A percentile compares a stretch with the other conserved stretches of the same genome.
Evolutionary conservation across 495 filamentous ascomycete genomes (phyloP).

Genomic region (Annulohypoxylon bovei): DNA sequence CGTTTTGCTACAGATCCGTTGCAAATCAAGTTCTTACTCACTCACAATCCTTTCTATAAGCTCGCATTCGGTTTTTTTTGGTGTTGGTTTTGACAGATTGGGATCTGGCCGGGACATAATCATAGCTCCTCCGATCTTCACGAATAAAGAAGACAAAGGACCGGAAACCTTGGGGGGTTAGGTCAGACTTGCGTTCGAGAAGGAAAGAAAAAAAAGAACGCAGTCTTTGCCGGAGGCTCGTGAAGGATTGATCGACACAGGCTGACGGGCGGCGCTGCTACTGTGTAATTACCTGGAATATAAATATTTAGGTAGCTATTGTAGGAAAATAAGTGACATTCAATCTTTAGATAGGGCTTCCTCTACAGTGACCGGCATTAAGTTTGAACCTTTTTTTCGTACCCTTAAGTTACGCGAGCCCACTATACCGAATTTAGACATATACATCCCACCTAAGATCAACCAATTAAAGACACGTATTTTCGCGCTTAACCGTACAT

Average conservation of each 20-base stretch:
- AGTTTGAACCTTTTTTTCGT: too few relatives aligned
- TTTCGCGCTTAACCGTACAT: too few relatives aligned
- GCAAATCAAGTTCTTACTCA: background rate
- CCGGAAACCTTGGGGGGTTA: background rate
- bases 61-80: constrained; percentile 5
- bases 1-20: background rate
- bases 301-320: background rate
- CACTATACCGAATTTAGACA: too few relatives aligned
- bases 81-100: background rate
- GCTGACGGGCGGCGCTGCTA: constrained; percentile 9
- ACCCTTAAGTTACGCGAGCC: too few relatives aligned
- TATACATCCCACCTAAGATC: too few relatives aligned
- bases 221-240: constrained; percentile 3
- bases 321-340: background rate
- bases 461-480: too few relatives aligned
- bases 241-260: constrained; percentile 15
- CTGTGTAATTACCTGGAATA: background rate
- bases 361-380: too few relatives aligned
- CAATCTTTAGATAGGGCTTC: background rate
- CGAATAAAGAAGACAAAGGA: constrained; percentile 5
- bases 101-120: background rate
- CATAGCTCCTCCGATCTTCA: background rate
- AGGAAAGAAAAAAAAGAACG: constrained; percentile 5
- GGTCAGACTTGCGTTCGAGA: background rate
- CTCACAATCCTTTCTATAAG: background rate